Evolutionary conservation across 208 protist species (phyloP).

Genomic region (Entamoeba dispar): DNA sequence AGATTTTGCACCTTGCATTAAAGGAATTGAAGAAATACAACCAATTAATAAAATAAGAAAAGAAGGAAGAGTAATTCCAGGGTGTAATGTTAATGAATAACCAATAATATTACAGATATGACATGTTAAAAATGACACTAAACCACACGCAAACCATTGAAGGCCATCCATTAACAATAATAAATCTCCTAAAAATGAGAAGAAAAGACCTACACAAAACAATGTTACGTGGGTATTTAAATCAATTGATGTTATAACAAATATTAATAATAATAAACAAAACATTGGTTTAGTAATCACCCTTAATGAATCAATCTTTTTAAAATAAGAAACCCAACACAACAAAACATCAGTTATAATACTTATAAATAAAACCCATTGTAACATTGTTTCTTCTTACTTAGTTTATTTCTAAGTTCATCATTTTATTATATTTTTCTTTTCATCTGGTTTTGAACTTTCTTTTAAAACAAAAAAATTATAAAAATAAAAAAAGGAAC

Average conservation of each 20-base stretch:
- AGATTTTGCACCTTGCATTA: not conserved
- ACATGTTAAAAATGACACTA: not conserved
- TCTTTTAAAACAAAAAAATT: too few species aligned
- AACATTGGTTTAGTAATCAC: not conserved
- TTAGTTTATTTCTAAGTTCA: too few species aligned
- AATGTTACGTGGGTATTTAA: not conserved
- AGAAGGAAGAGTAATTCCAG: not conserved
- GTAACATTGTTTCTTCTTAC: not conserved
- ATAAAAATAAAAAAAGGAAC: too few species aligned
- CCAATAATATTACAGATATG: not conserved
- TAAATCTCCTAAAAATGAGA: not conserved
- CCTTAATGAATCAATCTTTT: not conserved
- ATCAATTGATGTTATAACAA: not conserved
- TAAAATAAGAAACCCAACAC: not conserved
- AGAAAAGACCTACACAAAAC: not conserved
- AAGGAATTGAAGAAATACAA: not conserved
- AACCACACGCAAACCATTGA: not conserved
- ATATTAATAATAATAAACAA: not conserved
- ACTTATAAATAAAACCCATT: not conserved
- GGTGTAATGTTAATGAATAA: not conserved
- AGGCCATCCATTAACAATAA: not conserved
- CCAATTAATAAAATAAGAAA: not conserved
- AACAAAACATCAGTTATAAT: not conserved
- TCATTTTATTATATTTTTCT: too few species aligned
- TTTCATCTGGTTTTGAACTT: too few species aligned